Conservation (phyloP, 768 basidiomycete species). For the Mrakia gelida region DNA sequence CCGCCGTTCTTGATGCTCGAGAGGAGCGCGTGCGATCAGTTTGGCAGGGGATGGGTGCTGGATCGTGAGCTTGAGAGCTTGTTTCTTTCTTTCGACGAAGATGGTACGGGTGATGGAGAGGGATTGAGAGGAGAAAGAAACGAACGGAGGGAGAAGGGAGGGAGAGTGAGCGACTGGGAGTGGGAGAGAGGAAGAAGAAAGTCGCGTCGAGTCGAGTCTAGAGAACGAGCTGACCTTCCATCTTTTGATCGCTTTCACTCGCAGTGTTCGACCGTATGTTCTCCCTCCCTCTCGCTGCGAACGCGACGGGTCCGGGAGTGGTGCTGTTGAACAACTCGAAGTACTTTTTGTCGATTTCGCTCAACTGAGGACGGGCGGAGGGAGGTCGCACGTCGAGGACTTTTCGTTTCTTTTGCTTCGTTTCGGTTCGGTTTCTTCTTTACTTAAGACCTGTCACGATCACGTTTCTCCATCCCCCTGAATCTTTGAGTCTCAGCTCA, state of each 20-base stretch:
- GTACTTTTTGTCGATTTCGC: conserved; percentile 10
- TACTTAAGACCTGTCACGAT: no score
- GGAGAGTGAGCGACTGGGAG: background rate
- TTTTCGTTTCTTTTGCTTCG: no score
- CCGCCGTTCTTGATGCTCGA: conserved; percentile 16
- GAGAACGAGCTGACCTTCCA: background rate
- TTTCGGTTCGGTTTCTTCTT: no score
- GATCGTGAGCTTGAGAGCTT: conserved; percentile 7
- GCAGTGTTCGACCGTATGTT: conserved; percentile 25
- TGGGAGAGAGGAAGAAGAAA: background rate
- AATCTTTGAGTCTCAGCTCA: no score
- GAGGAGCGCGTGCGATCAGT: conserved; percentile 1
- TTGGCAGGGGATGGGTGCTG: background rate
- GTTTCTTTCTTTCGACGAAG: background rate
- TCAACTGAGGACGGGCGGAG: background rate
- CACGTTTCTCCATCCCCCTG: no score
- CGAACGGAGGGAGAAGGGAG: no score
- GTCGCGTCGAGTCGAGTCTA: no score
- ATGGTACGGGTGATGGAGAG: no score
- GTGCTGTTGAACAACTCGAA: conserved; percentile 9
- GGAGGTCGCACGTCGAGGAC: no score
- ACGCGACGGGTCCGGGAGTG: background rate
- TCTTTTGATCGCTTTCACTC: background rate
- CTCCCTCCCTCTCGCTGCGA: background rate
- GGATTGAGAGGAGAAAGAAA: no score